These are phyloP conservation scores for Fusarium sp. DNA, from an alignment of 2,329 filamentous ascomycete genomes.

Conservation along the genomic window DNA sequence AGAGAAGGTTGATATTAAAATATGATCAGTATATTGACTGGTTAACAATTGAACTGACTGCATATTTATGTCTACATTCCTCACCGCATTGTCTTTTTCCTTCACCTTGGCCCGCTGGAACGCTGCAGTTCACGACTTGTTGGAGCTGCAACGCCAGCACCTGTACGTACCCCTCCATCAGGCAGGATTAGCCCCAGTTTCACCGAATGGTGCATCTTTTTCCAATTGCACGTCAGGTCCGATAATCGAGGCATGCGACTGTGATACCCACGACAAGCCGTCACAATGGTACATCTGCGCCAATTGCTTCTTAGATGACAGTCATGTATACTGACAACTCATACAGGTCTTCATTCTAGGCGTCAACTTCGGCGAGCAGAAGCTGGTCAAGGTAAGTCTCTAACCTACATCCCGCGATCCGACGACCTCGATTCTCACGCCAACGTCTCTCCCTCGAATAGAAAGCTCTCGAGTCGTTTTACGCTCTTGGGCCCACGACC, in stretches of 20 bases:
- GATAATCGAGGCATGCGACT: conserved; percentile 38
- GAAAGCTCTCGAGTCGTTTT: conserved; percentile 87
- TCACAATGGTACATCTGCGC: conserved; percentile 38
- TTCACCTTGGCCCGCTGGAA: not conserved
- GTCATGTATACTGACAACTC: not conserved
- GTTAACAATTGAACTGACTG: not conserved
- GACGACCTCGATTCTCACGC: conserved; percentile 20
- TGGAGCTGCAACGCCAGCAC: not conserved
- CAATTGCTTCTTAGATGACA: not conserved
- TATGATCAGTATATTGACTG: not conserved
- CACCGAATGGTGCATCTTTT: conserved; percentile 42
- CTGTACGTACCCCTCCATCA: not conserved
- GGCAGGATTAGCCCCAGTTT: conserved; percentile 45
- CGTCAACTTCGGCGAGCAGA: conserved; percentile 85
- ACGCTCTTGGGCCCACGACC: conserved; percentile 79
- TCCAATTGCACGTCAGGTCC: conserved; percentile 25
- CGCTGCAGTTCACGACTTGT: not conserved
- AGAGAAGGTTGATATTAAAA: not conserved
- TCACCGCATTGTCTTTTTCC: not conserved
- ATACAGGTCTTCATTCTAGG: conserved; percentile 84
- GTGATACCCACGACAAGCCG: conserved; percentile 33
- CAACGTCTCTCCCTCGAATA: conserved; percentile 41
- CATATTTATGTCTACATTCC: not conserved
- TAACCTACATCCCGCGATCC: not conserved
- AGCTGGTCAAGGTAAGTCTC: conserved; percentile 80